A percentile compares a stretch with the other conserved stretches of the same genome.
phyloP scores from a whole-genome alignment of 148 eudicot genomes.

The Rhododendron ferrugineum region DNA sequence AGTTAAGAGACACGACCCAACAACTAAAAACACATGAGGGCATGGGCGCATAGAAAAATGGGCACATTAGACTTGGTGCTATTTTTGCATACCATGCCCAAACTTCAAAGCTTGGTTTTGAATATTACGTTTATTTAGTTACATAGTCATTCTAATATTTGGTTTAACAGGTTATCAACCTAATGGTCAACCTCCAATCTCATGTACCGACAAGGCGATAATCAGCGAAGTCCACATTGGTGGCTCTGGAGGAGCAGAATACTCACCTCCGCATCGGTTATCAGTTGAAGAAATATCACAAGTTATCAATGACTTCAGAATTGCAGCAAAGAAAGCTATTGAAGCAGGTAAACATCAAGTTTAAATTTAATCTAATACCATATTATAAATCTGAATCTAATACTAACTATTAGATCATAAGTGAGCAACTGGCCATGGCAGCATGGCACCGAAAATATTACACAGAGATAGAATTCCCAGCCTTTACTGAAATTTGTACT shows the following conservation, averaged over 20 bases:
- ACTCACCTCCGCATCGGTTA: slow-evolving; percentile 28
- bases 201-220: slow-evolving; percentile 19
- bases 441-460: neutral
- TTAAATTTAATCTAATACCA: neutral
- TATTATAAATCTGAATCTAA: neutral
- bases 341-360: neutral
- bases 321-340: neutral
- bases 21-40: neutral
- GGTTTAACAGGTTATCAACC: slow-evolving; percentile 24
- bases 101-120: neutral
- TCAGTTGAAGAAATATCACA: slow-evolving; percentile 22
- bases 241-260: slow-evolving; percentile 18
- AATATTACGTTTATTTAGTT: neutral
- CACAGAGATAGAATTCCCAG: neutral
- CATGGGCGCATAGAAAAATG: neutral
- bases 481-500: neutral
- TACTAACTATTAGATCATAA: neutral
- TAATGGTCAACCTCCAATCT: slow-evolving; percentile 30
- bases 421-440: neutral
- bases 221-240: slow-evolving; percentile 15
- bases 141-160: neutral
- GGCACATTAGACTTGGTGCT: neutral
- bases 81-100: neutral
- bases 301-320: neutral
- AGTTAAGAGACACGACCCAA: neutral